Evolutionary conservation across 2,329 filamentous ascomycete species (phyloP).

Genomic region (Cladophialophora psammophila): DNA sequence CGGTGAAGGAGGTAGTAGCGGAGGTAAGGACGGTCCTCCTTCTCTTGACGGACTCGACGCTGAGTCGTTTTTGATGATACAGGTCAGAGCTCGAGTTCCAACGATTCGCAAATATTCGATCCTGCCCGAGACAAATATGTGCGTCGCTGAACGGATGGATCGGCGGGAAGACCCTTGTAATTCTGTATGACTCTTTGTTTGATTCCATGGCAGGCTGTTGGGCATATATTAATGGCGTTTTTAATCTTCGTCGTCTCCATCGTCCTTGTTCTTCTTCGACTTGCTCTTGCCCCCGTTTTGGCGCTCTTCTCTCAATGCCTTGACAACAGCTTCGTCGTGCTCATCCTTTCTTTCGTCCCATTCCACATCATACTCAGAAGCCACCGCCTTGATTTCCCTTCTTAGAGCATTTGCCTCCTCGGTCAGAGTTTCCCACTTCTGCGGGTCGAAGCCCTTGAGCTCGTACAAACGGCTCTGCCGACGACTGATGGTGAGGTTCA

Average conservation of each 20-base stretch:
- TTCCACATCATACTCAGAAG: constrained; percentile 86
- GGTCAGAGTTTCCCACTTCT: constrained; percentile 78
- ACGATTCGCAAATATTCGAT: constrained; percentile 35
- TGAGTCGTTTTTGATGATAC: constrained; percentile 10
- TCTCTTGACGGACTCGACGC: background rate
- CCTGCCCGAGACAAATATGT: constrained; percentile 36
- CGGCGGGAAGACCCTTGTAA: constrained; percentile 20
- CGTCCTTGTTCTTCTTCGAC: constrained; percentile 48
- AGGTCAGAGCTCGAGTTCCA: constrained; percentile 32
- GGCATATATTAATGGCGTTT: constrained; percentile 30
- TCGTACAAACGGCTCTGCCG: constrained; percentile 80
- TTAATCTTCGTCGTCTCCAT: constrained; percentile 43
- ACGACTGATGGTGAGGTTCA: constrained; percentile 83
- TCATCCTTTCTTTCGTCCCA: constrained; percentile 83
- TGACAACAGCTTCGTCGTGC: constrained; percentile 65
- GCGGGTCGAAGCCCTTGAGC: constrained; percentile 75
- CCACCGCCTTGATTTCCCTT: constrained; percentile 79
- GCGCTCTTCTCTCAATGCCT: constrained; percentile 61
- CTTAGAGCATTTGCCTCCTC: constrained; percentile 80
- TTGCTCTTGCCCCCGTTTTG: constrained; percentile 48
- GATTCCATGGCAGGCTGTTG: constrained; percentile 22
- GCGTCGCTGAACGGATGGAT: constrained; percentile 27
- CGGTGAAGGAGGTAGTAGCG: constrained; percentile 34
- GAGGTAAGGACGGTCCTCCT: constrained; percentile 26
- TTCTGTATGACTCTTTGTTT: constrained; percentile 23